Evolutionary conservation across 1,284 basidiomycete species (phyloP), one percentile per base, ranked within the genome.

Genomic region (Cryptococcus sp.): DNA sequence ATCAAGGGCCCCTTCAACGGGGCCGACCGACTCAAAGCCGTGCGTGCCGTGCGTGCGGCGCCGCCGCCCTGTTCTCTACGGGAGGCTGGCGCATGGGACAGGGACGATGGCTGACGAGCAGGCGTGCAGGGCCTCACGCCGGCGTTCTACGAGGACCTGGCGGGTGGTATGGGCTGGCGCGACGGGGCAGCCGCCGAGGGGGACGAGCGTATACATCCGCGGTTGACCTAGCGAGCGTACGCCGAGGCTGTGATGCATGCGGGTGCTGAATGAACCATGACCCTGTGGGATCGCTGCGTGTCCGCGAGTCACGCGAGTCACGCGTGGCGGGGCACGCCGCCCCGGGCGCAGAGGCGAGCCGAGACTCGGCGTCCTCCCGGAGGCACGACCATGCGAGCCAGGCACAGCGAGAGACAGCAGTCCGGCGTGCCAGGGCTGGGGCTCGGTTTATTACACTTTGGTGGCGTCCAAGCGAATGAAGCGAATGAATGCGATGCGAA

Each of bases 1-100:
- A 81, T 92, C 44, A 90, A 89, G 69, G 89, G 89, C 0, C 90
- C 90, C 2, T 93, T 93, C 76, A 93, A 93, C 74, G 81, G 81
- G 0, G 82, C 82, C 21, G 90, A 88, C 66, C 77, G 90, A 46
- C 83, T 85, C 65, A 85, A 82, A 69, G 90, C 90, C 6, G 70
- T 72, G 28, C 57, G 69, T 64, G n/a, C n/a, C 11, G 8, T 16
- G 16, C 33, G 11, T 11, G 20, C 16, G 9, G 12, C 28, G 37
- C 9, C 42, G 40, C 24, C 20, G 21, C 43, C 16, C 21, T 21
- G 9, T 50, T 39, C 18, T 16, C 33, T 16, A 36, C 28, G 15
- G 20, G 6, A 36, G 33, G 8, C 21, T 20, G 38, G 13, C 37
- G 11, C 49, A 38, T 12, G 15, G 23, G 44, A 46, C 18, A 16